Evolutionary conservation across 163 green algal genomes (phyloP).

Genomic region (Scenedesmus sp.): DNA sequence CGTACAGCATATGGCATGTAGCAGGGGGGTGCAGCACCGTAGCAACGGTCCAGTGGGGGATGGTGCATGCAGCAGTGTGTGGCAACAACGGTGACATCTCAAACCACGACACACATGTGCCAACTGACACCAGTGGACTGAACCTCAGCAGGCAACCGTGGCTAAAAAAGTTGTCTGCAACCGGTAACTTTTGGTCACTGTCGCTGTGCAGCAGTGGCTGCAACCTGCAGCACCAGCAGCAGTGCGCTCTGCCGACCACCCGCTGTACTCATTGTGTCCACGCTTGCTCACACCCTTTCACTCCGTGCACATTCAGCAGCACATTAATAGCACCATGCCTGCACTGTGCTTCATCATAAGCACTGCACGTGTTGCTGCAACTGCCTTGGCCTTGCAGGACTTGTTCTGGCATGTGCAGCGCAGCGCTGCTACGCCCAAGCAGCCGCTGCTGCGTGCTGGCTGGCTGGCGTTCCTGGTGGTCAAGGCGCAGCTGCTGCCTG

Average conservation of each 20-base stretch:
- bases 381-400: conserved; percentile 61
- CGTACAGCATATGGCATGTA: neutral
- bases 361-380: neutral
- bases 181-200: too few species aligned
- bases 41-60: neutral
- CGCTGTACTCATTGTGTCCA: too few species aligned
- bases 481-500: conserved; percentile 75
- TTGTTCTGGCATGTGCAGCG: conserved; percentile 58
- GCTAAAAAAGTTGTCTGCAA: too few species aligned
- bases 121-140: too few species aligned
- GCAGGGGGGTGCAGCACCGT: neutral
- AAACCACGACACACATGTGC: too few species aligned
- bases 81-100: neutral
- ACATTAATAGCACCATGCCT: neutral
- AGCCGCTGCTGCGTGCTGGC: conserved; percentile 60
- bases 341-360: neutral
- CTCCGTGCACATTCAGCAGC: too few species aligned
- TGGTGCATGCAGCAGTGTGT: neutral
- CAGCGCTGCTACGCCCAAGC: conserved; percentile 25
- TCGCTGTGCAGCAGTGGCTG: neutral
- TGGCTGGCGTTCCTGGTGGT: conserved; percentile 82
- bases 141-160: neutral
- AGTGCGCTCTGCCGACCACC: neutral
- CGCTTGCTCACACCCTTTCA: too few species aligned
- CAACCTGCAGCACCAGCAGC: neutral